Evolutionary conservation across 306 rosid genomes (phyloP).

Genomic region (Gastrolobium bilobum): DNA sequence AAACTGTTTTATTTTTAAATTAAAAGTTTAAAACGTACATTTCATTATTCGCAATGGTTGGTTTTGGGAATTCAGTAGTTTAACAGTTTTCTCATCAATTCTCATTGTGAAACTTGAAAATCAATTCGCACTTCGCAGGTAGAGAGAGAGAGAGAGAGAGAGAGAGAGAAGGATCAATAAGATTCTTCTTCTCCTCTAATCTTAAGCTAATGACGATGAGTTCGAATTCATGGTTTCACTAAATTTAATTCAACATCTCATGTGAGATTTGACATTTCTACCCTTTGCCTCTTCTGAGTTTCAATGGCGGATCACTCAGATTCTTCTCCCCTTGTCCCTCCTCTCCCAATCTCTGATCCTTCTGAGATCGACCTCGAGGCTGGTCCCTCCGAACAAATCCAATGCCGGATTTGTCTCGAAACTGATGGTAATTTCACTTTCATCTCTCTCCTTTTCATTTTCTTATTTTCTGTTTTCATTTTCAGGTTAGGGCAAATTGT

Average conservation of each 20-base stretch:
- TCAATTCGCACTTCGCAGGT: constrained; percentile 25
- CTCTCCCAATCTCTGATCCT: constrained; percentile 64
- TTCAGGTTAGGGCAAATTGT: constrained; percentile 43
- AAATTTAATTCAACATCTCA: constrained; percentile 1
- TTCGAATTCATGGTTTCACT: constrained; percentile 38
- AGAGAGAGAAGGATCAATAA: constrained; percentile 18
- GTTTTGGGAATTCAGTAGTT: constrained; percentile 30
- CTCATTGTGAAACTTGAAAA: constrained; percentile 26
- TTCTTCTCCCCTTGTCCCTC: constrained; percentile 82
- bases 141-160: constrained; percentile 10
- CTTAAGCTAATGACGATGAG: not conserved
- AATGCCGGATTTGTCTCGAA: constrained; percentile 98
- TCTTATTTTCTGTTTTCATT: constrained; percentile 16
- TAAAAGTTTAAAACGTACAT: too few species aligned
- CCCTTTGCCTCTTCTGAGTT: not conserved
- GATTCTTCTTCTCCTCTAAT: constrained; percentile 46
- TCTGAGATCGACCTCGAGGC: constrained; percentile 97
- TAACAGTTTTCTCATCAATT: not conserved
- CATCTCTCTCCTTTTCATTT: too few species aligned
- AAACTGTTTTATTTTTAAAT: too few species aligned
- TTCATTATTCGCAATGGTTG: not conserved
- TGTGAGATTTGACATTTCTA: constrained; percentile 27
- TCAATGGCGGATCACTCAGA: constrained; percentile 86
- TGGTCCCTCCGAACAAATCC: constrained; percentile 95
- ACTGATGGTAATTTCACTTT: constrained; percentile 75